phyloP scores from a whole-genome alignment of 2,329 filamentous ascomycete species.

The Venturia carpophila region DNA sequence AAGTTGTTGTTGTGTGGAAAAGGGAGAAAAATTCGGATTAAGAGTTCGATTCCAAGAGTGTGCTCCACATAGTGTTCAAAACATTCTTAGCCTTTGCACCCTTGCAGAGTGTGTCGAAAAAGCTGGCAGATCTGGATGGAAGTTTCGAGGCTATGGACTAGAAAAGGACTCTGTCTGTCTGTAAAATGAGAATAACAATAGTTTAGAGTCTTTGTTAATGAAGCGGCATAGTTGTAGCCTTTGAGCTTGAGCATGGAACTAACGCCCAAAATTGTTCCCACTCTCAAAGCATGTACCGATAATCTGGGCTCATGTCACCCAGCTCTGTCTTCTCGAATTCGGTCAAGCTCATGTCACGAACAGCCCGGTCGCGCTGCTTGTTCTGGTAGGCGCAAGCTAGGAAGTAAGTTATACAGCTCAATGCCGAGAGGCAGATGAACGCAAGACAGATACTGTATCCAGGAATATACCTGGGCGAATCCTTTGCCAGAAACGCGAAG shows the following conservation, averaged over 20 bases:
- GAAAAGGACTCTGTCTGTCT: neutral
- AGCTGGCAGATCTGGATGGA: neutral
- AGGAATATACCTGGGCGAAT: constrained; percentile 59
- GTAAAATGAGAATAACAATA: neutral
- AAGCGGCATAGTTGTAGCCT: neutral
- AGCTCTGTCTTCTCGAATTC: constrained; percentile 55
- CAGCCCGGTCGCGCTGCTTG: constrained; percentile 45
- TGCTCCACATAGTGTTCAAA: neutral
- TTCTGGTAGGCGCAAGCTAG: constrained; percentile 54
- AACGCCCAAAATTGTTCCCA: neutral
- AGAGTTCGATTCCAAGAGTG: neutral
- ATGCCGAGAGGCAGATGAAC: constrained; percentile 61
- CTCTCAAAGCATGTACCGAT: constrained; percentile 48
- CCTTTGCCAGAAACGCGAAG: constrained; percentile 44
- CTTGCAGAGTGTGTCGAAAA: neutral
- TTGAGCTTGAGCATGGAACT: neutral
- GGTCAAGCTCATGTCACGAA: constrained; percentile 43
- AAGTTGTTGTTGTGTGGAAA: neutral
- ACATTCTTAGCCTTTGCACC: neutral
- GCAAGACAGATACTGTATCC: constrained; percentile 72
- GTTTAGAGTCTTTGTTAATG: neutral
- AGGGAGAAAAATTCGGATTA: neutral
- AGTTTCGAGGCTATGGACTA: neutral
- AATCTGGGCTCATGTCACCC: constrained; percentile 53
- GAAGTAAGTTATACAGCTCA: constrained; percentile 55